These are phyloP conservation scores for Zizania palustris DNA, from an alignment of 202 grass and related monocot genomes.

Conservation along the genomic window DNA sequence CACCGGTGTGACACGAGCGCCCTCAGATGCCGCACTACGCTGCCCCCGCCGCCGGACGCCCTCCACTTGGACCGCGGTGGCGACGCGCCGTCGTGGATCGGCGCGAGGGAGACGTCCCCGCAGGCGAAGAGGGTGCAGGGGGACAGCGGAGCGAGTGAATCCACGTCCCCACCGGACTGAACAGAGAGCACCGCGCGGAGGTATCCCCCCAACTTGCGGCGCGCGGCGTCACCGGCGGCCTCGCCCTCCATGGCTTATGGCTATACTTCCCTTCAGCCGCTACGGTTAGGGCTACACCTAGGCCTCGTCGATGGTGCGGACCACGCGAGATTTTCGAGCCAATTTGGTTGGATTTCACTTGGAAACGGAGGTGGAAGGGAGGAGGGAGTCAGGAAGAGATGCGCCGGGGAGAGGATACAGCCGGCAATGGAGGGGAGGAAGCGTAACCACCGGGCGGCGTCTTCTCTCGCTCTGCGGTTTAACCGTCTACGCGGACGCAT, in stretches of 20 bases:
- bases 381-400: background rate
- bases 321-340: too few species aligned
- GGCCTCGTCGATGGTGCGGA: background rate
- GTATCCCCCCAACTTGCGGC: constrained; percentile 67
- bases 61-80: constrained; percentile 39
- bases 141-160: constrained; percentile 32
- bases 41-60: constrained; percentile 30
- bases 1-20: constrained; percentile 49
- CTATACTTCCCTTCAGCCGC: background rate
- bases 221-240: background rate
- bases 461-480: background rate
- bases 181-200: constrained; percentile 62
- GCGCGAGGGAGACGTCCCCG: constrained; percentile 40
- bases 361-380: background rate
- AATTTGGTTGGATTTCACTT: constrained; percentile 10
- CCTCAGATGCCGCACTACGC: constrained; percentile 59
- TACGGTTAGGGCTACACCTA: constrained; percentile 4
- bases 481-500: constrained; percentile 9
- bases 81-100: constrained; percentile 24
- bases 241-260: constrained; percentile 10
- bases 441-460: constrained; percentile 10
- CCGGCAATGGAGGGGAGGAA: background rate
- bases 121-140: constrained; percentile 47
- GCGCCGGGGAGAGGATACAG: background rate
- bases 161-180: background rate